Base-by-base conservation (phyloP, 2,329 filamentous ascomycete genomes). In the Ilyonectria mors-panacis region DNA sequence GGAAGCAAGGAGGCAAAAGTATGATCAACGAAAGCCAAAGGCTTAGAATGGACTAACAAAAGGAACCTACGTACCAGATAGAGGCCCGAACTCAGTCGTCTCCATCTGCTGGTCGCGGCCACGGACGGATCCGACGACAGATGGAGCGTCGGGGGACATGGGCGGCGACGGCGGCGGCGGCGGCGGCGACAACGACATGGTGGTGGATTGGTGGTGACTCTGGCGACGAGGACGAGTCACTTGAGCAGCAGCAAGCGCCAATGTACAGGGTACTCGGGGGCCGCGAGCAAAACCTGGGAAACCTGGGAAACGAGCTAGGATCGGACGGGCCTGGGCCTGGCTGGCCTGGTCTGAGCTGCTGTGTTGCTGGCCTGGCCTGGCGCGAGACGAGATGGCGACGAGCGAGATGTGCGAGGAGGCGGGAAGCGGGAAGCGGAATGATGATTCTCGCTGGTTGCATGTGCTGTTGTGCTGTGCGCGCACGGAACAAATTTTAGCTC, bases 401-500 rank as follows among this genome's bases (percentile, higher is more conserved):
- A 35, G 44, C 35, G 44, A 39, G 45, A 59, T 42, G 63, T 59
- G 56, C 21, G 56, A 56, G 42, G 42, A 33, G 13, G 56, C 51
- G 33, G 59, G 42, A 60, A 33, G 21, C 57, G 45, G 26, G 50
- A 65, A 26, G 62, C 35, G 28, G 62, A 37, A 51, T 60, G 50
- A 30, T 59, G 47, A 57, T 54, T 55, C 33, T 53, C 48, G 61
- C 61, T 45, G 57, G 48, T 55, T 65, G 59, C 51, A 57, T 50
- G 53, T 44, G 39, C 13, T 23, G n/a, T 47, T 47, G 35, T 54
- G n/a, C 56, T 54, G 57, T 59, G 48, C 51, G 51, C 58, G 58
- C 63, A 65, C 63, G 58, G 63, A 58, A 56, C 56, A 65, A 57
- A 47, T 66, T 61, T 62, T 65, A 65, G 63, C 51, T 45, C 54